Evolutionary conservation across 192 early-diverging fungal genomes (phyloP).

Genomic region (Mortierella alpina): DNA sequence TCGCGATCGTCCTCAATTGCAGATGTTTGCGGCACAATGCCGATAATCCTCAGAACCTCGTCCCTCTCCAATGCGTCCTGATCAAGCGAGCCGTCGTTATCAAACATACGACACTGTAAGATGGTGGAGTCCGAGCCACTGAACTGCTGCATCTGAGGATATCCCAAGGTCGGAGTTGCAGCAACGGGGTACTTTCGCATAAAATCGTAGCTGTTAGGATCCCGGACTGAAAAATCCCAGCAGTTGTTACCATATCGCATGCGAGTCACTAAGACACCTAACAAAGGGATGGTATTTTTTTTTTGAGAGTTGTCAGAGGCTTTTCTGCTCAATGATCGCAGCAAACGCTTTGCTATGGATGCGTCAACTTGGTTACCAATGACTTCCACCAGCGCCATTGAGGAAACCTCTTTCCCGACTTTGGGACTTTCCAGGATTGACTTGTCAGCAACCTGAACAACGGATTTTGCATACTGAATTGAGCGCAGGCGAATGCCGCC

Average conservation of each 20-base stretch:
- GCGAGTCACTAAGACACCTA: constrained; percentile 13
- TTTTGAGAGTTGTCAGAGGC: neutral
- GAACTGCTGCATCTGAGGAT: neutral
- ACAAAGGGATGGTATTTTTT: neutral
- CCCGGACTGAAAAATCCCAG: constrained; percentile 27
- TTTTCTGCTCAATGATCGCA: neutral
- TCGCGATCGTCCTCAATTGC: neutral
- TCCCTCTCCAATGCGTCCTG: constrained; percentile 11
- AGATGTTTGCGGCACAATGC: neutral
- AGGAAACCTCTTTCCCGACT: neutral
- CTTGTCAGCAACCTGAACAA: neutral
- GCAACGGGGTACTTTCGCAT: neutral
- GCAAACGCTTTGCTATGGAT: neutral
- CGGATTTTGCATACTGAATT: constrained; percentile 6
- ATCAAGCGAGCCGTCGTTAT: constrained; percentile 9
- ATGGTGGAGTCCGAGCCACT: neutral
- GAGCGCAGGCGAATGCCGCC: constrained; percentile 17
- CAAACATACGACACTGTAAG: constrained; percentile 18
- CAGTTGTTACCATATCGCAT: constrained; percentile 8
- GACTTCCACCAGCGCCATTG: constrained; percentile 21
- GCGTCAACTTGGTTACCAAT: constrained; percentile 8
- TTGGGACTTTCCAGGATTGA: neutral
- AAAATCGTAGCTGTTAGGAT: constrained; percentile 21
- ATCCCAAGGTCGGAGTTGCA: neutral
- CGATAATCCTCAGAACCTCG: constrained; percentile 9